Evolutionary conservation across 116 monocot genomes (phyloP).

Genomic region (Iris pallida): DNA sequence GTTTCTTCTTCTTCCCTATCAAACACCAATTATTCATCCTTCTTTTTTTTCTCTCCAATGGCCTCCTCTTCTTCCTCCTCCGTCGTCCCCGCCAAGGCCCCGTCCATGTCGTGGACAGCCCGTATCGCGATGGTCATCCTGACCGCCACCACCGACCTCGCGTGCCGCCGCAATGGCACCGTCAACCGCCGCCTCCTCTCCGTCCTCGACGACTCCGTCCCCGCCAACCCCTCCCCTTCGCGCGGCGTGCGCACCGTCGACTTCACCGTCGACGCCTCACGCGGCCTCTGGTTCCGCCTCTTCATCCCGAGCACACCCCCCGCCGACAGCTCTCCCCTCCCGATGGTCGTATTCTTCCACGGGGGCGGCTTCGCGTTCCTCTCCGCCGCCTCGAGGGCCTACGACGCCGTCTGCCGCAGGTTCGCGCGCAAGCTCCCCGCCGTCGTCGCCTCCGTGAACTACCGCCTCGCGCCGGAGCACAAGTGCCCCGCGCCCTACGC

Average conservation of each 20-base stretch:
- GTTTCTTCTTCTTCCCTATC: no score
- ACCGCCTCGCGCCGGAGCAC: conserved; percentile 46
- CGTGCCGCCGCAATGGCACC: conserved; percentile 35
- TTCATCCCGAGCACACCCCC: conserved; percentile 16
- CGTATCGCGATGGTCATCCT: conserved; percentile 2
- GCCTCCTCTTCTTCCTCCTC: not conserved
- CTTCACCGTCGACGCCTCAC: conserved; percentile 22
- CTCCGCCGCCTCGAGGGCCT: conserved; percentile 17
- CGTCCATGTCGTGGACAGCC: not conserved
- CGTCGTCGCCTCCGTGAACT: conserved; percentile 9
- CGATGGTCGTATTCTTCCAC: conserved; percentile 26
- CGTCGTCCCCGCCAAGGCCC: no score
- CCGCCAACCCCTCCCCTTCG: conserved; percentile 20
- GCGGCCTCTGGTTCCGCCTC: conserved; percentile 26
- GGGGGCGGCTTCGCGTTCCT: conserved; percentile 11
- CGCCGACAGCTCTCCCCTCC: not conserved
- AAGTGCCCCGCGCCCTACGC: conserved; percentile 33
- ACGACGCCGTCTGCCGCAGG: conserved; percentile 36
- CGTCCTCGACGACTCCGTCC: not conserved
- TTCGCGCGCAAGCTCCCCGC: conserved; percentile 13
- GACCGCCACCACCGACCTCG: conserved; percentile 13
- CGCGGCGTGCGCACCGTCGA: conserved; percentile 31
- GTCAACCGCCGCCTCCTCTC: conserved; percentile 35
- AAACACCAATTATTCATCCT: no score
- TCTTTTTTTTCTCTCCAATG: no score